A percentile compares a stretch with the other conserved stretches of the same genome.
phyloP scores from a whole-genome alignment of 1,284 basidiomycete genomes.

The Microbotryum violaceum region DNA sequence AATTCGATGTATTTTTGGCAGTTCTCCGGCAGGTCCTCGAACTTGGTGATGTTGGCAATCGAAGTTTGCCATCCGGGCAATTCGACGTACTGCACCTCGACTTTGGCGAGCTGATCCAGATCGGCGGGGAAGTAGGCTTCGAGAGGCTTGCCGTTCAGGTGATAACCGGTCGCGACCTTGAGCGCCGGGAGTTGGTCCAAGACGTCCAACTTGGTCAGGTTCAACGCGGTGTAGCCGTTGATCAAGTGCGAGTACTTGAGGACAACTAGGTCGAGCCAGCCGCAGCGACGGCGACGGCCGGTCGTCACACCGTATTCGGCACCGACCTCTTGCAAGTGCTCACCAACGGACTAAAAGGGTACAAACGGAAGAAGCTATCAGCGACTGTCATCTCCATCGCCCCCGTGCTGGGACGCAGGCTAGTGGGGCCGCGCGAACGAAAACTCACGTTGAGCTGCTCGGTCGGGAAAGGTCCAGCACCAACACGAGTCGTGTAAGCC shows the following conservation, averaged over 20 bases:
- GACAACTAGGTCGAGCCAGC: conserved; percentile 95
- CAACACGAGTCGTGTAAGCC: conserved; percentile 95
- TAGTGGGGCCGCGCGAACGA: background rate
- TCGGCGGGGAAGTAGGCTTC: conserved; percentile 72
- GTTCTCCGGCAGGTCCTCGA: conserved; percentile 73
- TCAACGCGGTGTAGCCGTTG: conserved; percentile 91
- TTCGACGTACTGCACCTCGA: conserved; percentile 82
- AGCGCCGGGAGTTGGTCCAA: conserved; percentile 80
- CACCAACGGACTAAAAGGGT: conserved; percentile 59
- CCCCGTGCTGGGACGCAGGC: background rate
- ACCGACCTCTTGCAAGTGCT: conserved; percentile 87
- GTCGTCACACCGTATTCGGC: conserved; percentile 88
- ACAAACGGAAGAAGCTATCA: background rate
- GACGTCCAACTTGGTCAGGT: conserved; percentile 93
- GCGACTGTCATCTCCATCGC: background rate
- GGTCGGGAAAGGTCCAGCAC: conserved; percentile 93
- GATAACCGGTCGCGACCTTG: conserved; percentile 78
- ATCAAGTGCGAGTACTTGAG: conserved; percentile 86
- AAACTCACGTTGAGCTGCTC: conserved; percentile 75
- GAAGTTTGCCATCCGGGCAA: conserved; percentile 85
- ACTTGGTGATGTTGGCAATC: conserved; percentile 60
- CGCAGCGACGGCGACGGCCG: conserved; percentile 82
- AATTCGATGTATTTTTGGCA: conserved; percentile 82
- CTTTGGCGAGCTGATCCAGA: conserved; percentile 44
- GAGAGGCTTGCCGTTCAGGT: conserved; percentile 61